A percentile compares a stretch with the other conserved stretches of the same genome.
Evolutionary conservation across 2,329 filamentous ascomycete genomes (phyloP).

Genomic region (Talaromyces albobiverticillius): DNA sequence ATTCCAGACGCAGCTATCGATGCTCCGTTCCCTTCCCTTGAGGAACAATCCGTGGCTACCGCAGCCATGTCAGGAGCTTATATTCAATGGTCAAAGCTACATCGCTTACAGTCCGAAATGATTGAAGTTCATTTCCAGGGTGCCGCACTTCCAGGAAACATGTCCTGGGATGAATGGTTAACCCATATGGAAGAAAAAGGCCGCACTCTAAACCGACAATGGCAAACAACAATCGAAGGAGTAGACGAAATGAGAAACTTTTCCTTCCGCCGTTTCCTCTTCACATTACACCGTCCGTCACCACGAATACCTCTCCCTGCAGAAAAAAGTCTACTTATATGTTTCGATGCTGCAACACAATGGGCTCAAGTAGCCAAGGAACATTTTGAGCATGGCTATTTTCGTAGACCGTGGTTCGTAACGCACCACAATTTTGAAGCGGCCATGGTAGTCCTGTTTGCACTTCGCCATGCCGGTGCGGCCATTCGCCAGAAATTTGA

Average conservation of each 20-base stretch:
- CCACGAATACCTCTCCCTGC: conserved; percentile 22
- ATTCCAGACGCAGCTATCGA: conserved; percentile 26
- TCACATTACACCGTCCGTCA: conserved; percentile 26
- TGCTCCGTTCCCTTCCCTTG: conserved; percentile 21
- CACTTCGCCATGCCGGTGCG: conserved; percentile 29
- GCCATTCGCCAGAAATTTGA: conserved; percentile 26
- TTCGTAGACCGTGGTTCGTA: conserved; percentile 24
- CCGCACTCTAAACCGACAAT: conserved; percentile 24
- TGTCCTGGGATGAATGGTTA: conserved; percentile 27
- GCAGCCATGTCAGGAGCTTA: background rate
- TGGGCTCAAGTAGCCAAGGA: conserved; percentile 22
- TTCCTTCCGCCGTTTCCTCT: conserved; percentile 20
- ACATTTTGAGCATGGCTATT: conserved; percentile 25
- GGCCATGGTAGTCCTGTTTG: conserved; percentile 24
- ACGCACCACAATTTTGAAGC: conserved; percentile 25
- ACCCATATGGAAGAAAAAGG: conserved; percentile 23
- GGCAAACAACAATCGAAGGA: conserved; percentile 20
- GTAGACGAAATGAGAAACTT: conserved; percentile 13
- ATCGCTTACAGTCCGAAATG: conserved; percentile 23
- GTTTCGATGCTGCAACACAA: conserved; percentile 23
- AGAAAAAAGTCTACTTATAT: conserved; percentile 17
- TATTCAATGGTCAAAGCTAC: conserved; percentile 24
- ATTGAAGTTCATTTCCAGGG: conserved; percentile 27
- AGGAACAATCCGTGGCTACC: conserved; percentile 15
- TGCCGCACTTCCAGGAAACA: conserved; percentile 21